A percentile compares a stretch with the other conserved stretches of the same genome.
Conservation (phyloP, 192 early-diverging fungal genomes). For the Coemansia sp. region DNA sequence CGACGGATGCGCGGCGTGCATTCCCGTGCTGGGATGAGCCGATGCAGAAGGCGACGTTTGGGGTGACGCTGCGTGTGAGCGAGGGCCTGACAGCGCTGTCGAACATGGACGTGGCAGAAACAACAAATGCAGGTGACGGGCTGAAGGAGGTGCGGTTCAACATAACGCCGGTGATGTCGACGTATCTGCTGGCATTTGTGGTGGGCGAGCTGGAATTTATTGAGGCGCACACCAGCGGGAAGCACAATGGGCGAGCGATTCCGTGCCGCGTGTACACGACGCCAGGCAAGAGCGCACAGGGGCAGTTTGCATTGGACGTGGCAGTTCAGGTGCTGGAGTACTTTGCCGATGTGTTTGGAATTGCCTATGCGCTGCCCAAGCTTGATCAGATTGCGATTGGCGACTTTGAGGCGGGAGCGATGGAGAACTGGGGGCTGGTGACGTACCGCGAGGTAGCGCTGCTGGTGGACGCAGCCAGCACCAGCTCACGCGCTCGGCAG, state of each 20-base stretch:
- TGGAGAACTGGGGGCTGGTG: slow-evolving; percentile 90
- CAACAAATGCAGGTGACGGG: slow-evolving; percentile 42
- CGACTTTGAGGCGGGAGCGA: slow-evolving; percentile 75
- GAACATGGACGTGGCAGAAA: slow-evolving; percentile 63
- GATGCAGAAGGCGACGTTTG: slow-evolving; percentile 88
- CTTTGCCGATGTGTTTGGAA: slow-evolving; percentile 68
- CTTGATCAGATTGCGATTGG: slow-evolving; percentile 75
- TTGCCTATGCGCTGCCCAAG: slow-evolving; percentile 76
- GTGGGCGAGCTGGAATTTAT: slow-evolving; percentile 79
- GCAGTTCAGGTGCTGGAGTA: slow-evolving; percentile 68
- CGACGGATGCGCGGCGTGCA: slow-evolving; percentile 76
- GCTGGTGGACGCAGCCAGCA: slow-evolving; percentile 66
- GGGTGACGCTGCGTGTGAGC: slow-evolving; percentile 61
- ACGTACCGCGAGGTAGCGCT: slow-evolving; percentile 67
- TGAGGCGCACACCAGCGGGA: slow-evolving; percentile 49
- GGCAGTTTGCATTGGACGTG: slow-evolving; percentile 70
- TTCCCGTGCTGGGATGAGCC: slow-evolving; percentile 99
- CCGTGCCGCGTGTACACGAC: slow-evolving; percentile 68
- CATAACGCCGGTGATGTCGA: slow-evolving; percentile 75
- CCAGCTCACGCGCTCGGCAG: slow-evolving; percentile 58
- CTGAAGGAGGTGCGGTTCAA: slow-evolving; percentile 64
- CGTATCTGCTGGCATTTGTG: slow-evolving; percentile 75
- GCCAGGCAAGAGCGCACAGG: slow-evolving; percentile 61
- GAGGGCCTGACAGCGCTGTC: slow-evolving; percentile 63
- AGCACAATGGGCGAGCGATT: slow-evolving; percentile 54